phyloP scores from a whole-genome alignment of 441 rosid species.

The Pelargonium cotyledonis region DNA sequence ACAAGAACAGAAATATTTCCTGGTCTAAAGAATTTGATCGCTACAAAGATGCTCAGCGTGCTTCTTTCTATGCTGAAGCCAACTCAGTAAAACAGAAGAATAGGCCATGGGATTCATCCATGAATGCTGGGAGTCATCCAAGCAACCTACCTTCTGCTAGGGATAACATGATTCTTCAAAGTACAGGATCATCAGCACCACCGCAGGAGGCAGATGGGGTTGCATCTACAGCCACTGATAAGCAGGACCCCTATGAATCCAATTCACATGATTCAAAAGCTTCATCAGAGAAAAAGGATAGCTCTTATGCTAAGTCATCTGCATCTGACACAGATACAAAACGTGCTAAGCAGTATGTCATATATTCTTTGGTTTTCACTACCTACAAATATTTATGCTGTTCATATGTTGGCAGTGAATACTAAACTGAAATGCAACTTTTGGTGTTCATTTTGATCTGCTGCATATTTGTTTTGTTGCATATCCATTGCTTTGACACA shows the following conservation, averaged over 20 bases:
- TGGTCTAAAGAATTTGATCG: conserved; percentile 61
- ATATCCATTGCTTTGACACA: background rate
- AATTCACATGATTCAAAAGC: conserved; percentile 44
- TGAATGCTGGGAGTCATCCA: conserved; percentile 34
- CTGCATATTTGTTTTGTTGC: background rate
- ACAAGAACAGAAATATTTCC: conserved; percentile 34
- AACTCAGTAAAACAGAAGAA: conserved; percentile 46
- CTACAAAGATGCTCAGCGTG: conserved; percentile 43
- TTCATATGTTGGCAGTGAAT: background rate
- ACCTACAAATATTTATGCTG: background rate
- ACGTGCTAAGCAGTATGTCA: conserved; percentile 96
- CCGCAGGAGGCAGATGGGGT: conserved; percentile 48
- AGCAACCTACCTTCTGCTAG: conserved; percentile 45
- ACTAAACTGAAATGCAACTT: background rate
- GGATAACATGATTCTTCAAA: conserved; percentile 44
- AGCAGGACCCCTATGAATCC: conserved; percentile 52
- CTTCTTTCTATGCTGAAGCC: conserved; percentile 42
- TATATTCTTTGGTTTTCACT: conserved; percentile 14
- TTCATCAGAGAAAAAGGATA: conserved; percentile 53
- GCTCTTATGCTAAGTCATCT: conserved; percentile 45
- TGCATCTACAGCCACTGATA: conserved; percentile 38
- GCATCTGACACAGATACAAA: conserved; percentile 75
- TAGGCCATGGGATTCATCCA: conserved; percentile 53
- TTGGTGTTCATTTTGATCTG: background rate
- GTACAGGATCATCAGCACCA: conserved; percentile 43